Percentiles rank a stretch among this genome's conserved stretches.
Evolutionary conservation across 305 asterid species (phyloP).

Genomic region (Lippia alba): DNA sequence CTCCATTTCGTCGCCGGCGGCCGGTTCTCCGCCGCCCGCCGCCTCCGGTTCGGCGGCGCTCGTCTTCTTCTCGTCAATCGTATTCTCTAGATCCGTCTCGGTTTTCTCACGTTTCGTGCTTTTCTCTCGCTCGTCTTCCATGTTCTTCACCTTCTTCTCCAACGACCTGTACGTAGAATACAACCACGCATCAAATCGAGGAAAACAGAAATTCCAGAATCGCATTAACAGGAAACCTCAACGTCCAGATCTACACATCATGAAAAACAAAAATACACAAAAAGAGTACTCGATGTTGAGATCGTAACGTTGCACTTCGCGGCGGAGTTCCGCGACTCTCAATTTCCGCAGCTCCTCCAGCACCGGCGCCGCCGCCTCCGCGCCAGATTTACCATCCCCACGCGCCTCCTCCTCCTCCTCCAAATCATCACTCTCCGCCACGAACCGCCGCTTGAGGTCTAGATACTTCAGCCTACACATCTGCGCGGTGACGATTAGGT

Average conservation of each 20-base stretch:
- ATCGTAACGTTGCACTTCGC: conserved; percentile 84
- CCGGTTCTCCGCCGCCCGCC: conserved; percentile 40
- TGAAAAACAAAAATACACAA: conserved; percentile 4
- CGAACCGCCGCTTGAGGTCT: conserved; percentile 63
- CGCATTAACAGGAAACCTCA: conserved; percentile 13
- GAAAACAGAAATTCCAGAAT: not conserved
- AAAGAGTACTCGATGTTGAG: conserved; percentile 75
- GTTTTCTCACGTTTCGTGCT: conserved; percentile 45
- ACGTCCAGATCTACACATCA: conserved; percentile 49
- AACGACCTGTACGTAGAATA: conserved; percentile 52
- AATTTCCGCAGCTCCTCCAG: conserved; percentile 77
- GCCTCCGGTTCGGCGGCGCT: conserved; percentile 39
- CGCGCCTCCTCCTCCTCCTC: conserved; percentile 28
- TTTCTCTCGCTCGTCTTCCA: conserved; percentile 66
- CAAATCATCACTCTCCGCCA: conserved; percentile 40
- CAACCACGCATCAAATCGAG: conserved; percentile 33
- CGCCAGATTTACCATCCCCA: conserved; percentile 43
- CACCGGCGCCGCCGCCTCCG: conserved; percentile 53
- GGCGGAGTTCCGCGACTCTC: conserved; percentile 80
- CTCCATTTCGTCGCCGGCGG: conserved; percentile 42
- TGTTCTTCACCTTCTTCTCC: conserved; percentile 62
- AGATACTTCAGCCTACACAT: conserved; percentile 55
- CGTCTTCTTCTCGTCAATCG: conserved; percentile 44
- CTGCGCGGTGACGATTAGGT: conserved; percentile 43
- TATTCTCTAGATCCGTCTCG: conserved; percentile 55